Evolutionary conservation across 495 filamentous ascomycete species (phyloP).

Genomic region (Aspergillus haitiensis): DNA sequence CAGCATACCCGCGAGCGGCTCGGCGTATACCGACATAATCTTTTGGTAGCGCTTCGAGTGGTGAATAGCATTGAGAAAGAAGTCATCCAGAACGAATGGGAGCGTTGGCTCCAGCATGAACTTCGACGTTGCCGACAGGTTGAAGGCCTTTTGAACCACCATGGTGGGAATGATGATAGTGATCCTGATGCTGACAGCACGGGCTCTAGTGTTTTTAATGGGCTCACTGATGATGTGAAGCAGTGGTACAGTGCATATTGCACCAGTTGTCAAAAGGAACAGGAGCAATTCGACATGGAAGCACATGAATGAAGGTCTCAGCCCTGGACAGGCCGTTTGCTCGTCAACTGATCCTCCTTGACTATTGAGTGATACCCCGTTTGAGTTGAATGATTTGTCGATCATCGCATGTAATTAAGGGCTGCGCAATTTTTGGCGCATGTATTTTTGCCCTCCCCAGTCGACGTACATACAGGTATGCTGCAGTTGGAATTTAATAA

Average conservation of each 20-base stretch:
- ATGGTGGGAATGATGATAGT: constrained; percentile 29
- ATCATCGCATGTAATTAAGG: constrained; percentile 8
- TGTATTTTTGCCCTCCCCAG: constrained; percentile 6
- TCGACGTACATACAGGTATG: constrained; percentile 15
- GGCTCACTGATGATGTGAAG: constrained; percentile 52
- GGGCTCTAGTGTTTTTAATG: constrained; percentile 33
- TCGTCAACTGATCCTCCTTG: constrained; percentile 18
- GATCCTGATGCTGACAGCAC: constrained; percentile 28
- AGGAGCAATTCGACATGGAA: constrained; percentile 34
- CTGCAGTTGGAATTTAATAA: constrained; percentile 3
- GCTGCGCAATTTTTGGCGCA: constrained; percentile 8
- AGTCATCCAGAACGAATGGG: constrained; percentile 82
- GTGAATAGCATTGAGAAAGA: constrained; percentile 88
- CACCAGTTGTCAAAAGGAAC: constrained; percentile 67
- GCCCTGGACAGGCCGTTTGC: constrained; percentile 6
- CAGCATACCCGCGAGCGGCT: constrained; percentile 77
- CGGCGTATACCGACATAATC: constrained; percentile 83
- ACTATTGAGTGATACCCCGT: constrained; percentile 39
- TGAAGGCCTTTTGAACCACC: constrained; percentile 47
- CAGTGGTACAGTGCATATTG: constrained; percentile 73
- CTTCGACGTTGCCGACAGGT: constrained; percentile 65
- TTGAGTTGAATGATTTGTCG: constrained; percentile 12
- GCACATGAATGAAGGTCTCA: constrained; percentile 23
- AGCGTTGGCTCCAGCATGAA: constrained; percentile 82
- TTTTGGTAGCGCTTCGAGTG: constrained; percentile 85